Conservation (phyloP, 2,329 filamentous ascomycete genomes). For the Colletotrichum shisoi region DNA sequence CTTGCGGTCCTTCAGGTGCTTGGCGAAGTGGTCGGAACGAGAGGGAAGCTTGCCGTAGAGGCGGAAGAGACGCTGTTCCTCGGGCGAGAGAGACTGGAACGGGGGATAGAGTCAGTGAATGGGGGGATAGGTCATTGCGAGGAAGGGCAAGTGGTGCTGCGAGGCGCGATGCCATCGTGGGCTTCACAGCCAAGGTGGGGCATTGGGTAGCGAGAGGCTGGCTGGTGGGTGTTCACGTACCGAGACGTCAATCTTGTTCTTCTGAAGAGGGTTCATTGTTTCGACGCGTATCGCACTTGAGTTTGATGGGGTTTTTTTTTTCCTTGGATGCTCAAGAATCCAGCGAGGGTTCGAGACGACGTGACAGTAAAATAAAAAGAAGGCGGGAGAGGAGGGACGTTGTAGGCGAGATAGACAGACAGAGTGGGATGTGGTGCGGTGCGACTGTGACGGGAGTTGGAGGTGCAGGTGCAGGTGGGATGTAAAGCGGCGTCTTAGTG, state of each 20-base stretch:
- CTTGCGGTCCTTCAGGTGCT: constrained; percentile 98
- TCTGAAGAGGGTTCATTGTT: constrained; percentile 93
- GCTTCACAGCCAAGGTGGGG: constrained; percentile 26
- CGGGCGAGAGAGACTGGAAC: constrained; percentile 81
- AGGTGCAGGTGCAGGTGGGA: constrained; percentile 38
- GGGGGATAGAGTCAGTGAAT: constrained; percentile 40
- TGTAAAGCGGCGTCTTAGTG: constrained; percentile 34
- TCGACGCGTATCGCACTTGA: background rate
- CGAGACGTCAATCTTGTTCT: constrained; percentile 97
- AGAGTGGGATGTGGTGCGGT: constrained; percentile 34
- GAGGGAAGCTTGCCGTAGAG: constrained; percentile 98
- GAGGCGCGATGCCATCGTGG: constrained; percentile 18
- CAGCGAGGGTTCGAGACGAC: background rate
- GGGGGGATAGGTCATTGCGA: constrained; percentile 17
- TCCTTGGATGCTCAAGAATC: background rate
- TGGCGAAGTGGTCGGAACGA: constrained; percentile 94
- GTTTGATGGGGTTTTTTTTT: background rate
- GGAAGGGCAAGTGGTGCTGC: background rate
- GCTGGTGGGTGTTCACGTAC: constrained; percentile 63
- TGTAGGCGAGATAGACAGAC: constrained; percentile 14
- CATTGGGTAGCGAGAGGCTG: constrained; percentile 36
- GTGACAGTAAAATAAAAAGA: constrained; percentile 11
- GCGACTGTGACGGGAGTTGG: constrained; percentile 35
- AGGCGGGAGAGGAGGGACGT: constrained; percentile 26
- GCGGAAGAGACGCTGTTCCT: constrained; percentile 95